These are phyloP conservation scores for Calonectria hongkongensis DNA, from an alignment of 2,329 filamentous ascomycete species.

Conservation along the genomic window DNA sequence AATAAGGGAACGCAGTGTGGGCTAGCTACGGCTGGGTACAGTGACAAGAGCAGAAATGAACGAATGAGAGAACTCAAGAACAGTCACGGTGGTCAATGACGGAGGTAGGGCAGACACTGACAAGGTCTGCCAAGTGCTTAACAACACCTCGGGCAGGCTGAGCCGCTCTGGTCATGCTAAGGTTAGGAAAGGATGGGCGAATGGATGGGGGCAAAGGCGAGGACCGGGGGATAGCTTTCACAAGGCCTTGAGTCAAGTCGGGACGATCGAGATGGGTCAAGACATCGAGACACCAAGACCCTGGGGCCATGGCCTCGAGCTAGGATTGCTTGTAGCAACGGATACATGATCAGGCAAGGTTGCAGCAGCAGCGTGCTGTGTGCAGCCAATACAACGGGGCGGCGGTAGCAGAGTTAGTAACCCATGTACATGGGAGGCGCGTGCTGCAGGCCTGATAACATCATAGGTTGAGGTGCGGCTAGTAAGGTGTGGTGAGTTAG, in stretches of 20 bases:
- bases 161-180: slow-evolving; percentile 23
- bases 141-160: slow-evolving; percentile 5
- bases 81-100: slow-evolving; percentile 12
- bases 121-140: slow-evolving; percentile 12
- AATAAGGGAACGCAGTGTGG: neutral
- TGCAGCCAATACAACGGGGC: slow-evolving; percentile 5
- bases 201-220: slow-evolving; percentile 8
- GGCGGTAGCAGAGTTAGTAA: slow-evolving; percentile 13
- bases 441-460: slow-evolving; percentile 12
- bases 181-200: slow-evolving; percentile 13
- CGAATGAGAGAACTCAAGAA: neutral
- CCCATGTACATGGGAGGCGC: slow-evolving; percentile 19
- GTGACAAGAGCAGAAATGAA: neutral
- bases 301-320: slow-evolving; percentile 16
- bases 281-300: neutral
- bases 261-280: slow-evolving; percentile 12
- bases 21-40: slow-evolving; percentile 3
- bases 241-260: slow-evolving; percentile 16
- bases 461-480: slow-evolving; percentile 11
- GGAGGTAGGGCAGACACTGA: slow-evolving; percentile 14
- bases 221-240: neutral
- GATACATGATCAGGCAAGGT: slow-evolving; percentile 10
- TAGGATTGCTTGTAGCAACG: slow-evolving; percentile 4
- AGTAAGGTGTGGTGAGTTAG: slow-evolving; percentile 14
- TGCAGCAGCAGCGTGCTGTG: neutral